phyloP scores from a whole-genome alignment of 805 yeast species.

The Candida boidinii region DNA sequence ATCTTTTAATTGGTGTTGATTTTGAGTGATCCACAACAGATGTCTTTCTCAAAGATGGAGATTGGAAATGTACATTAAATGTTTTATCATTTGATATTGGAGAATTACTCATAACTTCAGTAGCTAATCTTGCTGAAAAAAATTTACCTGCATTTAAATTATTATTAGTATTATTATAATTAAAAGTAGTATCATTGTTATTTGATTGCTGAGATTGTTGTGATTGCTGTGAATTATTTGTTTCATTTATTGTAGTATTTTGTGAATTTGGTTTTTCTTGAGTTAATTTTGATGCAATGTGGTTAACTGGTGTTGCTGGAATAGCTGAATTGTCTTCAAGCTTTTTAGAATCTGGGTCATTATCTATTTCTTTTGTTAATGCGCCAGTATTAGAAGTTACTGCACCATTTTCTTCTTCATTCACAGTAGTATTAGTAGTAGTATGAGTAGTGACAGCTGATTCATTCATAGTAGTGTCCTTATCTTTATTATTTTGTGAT shows the following conservation, averaged over 20 bases:
- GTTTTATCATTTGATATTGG: constrained; percentile 29
- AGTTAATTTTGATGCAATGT: too few species aligned
- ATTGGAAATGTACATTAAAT: constrained; percentile 51
- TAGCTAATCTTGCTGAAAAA: constrained; percentile 61
- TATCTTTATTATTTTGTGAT: neutral
- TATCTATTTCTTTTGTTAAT: too few species aligned
- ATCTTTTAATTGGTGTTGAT: constrained; percentile 53
- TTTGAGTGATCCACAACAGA: constrained; percentile 49
- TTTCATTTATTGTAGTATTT: neutral
- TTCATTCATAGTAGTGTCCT: neutral
- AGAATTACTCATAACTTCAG: constrained; percentile 38
- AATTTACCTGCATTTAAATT: too few species aligned
- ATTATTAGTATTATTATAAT: neutral
- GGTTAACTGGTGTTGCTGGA: too few species aligned
- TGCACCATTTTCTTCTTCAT: neutral
- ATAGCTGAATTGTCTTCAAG: neutral
- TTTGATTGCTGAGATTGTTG: neutral
- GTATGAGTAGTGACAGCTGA: neutral
- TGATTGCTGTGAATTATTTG: neutral
- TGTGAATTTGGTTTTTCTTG: neutral
- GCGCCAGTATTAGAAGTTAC: neutral
- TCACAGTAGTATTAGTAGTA: neutral
- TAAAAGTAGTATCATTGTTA: neutral
- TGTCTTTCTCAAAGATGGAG: constrained; percentile 47
- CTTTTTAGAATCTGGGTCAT: neutral